Evolutionary conservation across 2,329 filamentous ascomycete species (phyloP).

Genomic region (Chaetoscypha palmicola): DNA sequence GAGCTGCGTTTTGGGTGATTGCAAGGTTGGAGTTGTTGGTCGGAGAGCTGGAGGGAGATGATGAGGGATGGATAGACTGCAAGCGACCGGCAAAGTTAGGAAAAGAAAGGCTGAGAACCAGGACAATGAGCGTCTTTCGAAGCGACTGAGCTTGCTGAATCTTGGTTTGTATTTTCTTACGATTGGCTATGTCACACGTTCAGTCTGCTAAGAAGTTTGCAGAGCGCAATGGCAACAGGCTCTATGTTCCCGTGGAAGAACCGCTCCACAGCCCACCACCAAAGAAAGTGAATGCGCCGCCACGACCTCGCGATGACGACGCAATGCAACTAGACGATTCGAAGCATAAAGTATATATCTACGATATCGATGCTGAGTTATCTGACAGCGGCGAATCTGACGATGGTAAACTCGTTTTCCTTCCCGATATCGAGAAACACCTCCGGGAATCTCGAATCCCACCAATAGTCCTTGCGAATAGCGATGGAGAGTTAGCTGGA

Average conservation of each 20-base stretch:
- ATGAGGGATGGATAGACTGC: conserved; percentile 25
- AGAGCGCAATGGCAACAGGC: conserved; percentile 57
- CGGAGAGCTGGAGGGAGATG: conserved; percentile 7
- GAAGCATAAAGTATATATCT: conserved; percentile 82
- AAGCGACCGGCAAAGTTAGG: conserved; percentile 27
- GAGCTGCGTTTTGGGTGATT: too few relatives aligned
- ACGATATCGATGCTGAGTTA: conserved; percentile 83
- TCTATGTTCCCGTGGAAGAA: conserved; percentile 59
- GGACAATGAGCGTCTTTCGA: conserved; percentile 69
- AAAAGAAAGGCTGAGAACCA: conserved; percentile 56
- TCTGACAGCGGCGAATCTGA: conserved; percentile 57
- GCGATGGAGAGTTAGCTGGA: conserved; percentile 47
- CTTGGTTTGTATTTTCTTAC: conserved; percentile 52
- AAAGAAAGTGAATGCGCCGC: conserved; percentile 12
- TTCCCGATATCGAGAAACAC: conserved; percentile 79
- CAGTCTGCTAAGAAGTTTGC: conserved; percentile 22
- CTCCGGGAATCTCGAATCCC: conserved; percentile 61
- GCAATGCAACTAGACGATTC: conserved; percentile 79
- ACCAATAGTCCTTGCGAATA: conserved; percentile 53
- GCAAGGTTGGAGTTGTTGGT: conserved; percentile 1
- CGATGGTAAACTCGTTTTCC: conserved; percentile 61
- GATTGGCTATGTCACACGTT: neutral
- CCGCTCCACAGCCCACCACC: conserved; percentile 27
- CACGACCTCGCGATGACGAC: conserved; percentile 39
- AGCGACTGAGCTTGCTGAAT: conserved; percentile 75